These are phyloP conservation scores for Petunia axillaris DNA, from an alignment of 257 asterid genomes.

Conservation along the genomic window DNA sequence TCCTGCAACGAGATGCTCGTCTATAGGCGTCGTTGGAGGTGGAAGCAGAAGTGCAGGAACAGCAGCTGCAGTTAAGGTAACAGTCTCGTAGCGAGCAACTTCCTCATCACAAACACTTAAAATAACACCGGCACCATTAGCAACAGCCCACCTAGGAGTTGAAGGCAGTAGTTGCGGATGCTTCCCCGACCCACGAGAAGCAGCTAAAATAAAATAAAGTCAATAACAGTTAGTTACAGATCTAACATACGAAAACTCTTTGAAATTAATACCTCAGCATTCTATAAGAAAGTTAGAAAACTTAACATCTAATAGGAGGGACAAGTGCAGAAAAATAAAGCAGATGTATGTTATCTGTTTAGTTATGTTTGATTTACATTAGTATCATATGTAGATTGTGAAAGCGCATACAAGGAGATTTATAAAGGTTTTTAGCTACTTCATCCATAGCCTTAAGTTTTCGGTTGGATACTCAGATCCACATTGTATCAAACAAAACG, in stretches of 20 bases:
- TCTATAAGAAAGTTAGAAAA: not conserved
- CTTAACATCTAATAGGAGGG: not conserved
- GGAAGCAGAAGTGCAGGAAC: constrained; percentile 99
- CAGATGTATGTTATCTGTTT: not conserved
- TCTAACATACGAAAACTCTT: constrained; percentile 19
- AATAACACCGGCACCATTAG: constrained; percentile 99
- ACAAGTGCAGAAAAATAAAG: constrained; percentile 4
- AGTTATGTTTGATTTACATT: not conserved
- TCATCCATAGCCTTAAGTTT: not conserved
- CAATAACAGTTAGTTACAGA: not conserved
- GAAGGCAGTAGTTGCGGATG: constrained; percentile 97
- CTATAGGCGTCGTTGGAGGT: constrained; percentile 97
- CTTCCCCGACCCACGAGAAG: constrained; percentile 97
- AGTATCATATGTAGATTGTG: not conserved
- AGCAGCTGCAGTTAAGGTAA: constrained; percentile 94
- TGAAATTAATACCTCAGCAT: not conserved
- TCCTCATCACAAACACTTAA: constrained; percentile 98
- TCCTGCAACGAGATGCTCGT: constrained; percentile 99
- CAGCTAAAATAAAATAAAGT: constrained; percentile 53
- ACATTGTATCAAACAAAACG: constrained; percentile 4
- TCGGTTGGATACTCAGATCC: constrained; percentile 9
- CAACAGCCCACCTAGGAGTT: constrained; percentile 99
- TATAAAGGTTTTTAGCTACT: not conserved
- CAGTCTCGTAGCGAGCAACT: constrained; percentile 96
- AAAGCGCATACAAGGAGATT: not conserved